These are phyloP conservation scores for Fomitopsis pulvina DNA, from an alignment of 768 basidiomycete genomes.

Conservation along the genomic window DNA sequence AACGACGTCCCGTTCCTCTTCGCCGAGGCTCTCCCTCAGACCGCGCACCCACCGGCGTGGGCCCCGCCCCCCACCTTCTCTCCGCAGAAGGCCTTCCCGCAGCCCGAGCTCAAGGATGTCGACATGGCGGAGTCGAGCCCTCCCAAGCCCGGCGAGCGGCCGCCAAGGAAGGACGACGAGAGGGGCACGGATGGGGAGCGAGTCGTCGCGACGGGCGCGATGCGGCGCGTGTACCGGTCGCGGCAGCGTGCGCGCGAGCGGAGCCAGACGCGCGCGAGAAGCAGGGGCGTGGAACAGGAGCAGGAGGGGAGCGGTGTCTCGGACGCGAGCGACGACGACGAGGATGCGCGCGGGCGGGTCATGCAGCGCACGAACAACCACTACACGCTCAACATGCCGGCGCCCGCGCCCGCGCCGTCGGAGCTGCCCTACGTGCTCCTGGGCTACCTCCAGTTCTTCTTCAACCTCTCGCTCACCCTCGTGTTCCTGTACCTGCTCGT, in stretches of 20 bases:
- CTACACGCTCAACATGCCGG: constrained; percentile 78
- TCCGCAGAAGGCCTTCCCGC: constrained; percentile 50
- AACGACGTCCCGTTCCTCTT: constrained; percentile 72
- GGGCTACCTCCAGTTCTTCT: constrained; percentile 93
- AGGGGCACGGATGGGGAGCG: constrained; percentile 26
- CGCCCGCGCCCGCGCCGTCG: constrained; percentile 45
- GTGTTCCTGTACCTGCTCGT: constrained; percentile 81
- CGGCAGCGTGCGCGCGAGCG: constrained; percentile 42
- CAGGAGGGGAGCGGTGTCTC: constrained; percentile 34
- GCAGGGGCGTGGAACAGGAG: constrained; percentile 19
- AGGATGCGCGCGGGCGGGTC: constrained; percentile 24
- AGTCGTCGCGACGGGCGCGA: constrained; percentile 54
- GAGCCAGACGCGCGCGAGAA: constrained; percentile 11
- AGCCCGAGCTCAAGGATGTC: constrained; percentile 55
- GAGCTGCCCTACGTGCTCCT: constrained; percentile 78
- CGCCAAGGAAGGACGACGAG: constrained; percentile 5
- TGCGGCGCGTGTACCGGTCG: constrained; percentile 59
- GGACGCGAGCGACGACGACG: constrained; percentile 39
- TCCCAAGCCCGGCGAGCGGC: constrained; percentile 27
- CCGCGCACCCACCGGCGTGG: constrained; percentile 50
- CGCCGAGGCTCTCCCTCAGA: constrained; percentile 41
- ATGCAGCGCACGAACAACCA: constrained; percentile 63
- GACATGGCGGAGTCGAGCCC: constrained; percentile 75
- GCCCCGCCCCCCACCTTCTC: constrained; percentile 56
- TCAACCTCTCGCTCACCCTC: constrained; percentile 80